Evolutionary conservation across 2,329 filamentous ascomycete species (phyloP), one percentile per base, ranked within the genome.

Genomic region (Monilinia aucupariae): DNA sequence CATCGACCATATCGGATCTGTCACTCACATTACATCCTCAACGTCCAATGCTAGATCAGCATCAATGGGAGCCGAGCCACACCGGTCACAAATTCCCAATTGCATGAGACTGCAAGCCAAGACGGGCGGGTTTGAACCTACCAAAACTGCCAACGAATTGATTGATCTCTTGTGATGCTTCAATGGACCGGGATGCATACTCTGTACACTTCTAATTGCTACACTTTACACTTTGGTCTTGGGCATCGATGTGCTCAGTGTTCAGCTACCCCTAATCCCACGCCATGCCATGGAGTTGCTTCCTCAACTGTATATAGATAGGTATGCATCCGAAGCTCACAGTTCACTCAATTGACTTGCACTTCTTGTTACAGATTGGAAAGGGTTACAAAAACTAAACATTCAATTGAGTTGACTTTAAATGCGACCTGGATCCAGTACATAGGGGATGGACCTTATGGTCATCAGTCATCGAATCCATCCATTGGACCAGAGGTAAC

Each of bases 221-320:
- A n/a, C n/a, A n/a, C n/a, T n/a, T n/a, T 32, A 43, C 45, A 17
- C 3, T 30, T 52, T 17, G 34, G 25, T 47, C 32, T 62, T 62
- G 60, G 52, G 52, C 60, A 58, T 6, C 34, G 58, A 49, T 58
- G 13, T 58, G 45, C 52, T 62, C 34, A 41, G 43, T n/a, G n/a
- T n/a, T n/a, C n/a, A n/a, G n/a, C n/a, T n/a, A n/a, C n/a, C n/a
- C n/a, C 9, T 32, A 3, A 20, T 27, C 43, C 13, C 27, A 30
- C 20, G 43, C 13, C 27, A 22, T 13, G 20, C 15, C 39, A 48
- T 58, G 60, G 25, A n/a, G 41, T 30, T 34, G 15, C 20, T 34
- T 47, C 27, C 54, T 37, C 34, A n/a, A n/a, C n/a, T n/a, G n/a
- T n/a, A n/a, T n/a, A n/a, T n/a, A n/a, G n/a, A n/a, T 37, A 37